These are phyloP conservation scores for Histomonas meleagridis DNA, from an alignment of 208 protist species.

Conservation along the genomic window DNA sequence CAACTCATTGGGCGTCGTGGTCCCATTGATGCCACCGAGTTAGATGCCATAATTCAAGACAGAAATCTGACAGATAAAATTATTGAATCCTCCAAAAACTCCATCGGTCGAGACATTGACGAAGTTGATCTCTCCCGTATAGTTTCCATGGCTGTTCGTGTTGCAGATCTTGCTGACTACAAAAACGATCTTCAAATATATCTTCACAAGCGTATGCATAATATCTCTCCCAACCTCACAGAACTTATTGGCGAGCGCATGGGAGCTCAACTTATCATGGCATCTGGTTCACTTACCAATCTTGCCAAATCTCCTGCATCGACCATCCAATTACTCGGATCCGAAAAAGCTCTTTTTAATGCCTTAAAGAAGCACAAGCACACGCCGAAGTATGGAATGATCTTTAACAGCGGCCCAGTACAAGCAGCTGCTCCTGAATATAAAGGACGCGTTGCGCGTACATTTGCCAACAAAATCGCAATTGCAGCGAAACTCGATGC, in stretches of 20 bases:
- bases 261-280: constrained; percentile 89
- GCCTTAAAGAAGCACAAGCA: constrained; percentile 90
- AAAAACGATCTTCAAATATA: constrained; percentile 65
- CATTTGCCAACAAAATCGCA: constrained; percentile 89
- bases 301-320: constrained; percentile 94
- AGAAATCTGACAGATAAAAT: constrained; percentile 41
- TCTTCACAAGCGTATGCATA: constrained; percentile 74
- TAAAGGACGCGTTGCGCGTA: constrained; percentile 76
- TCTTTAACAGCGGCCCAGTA: constrained; percentile 89
- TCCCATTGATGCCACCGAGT: not conserved
- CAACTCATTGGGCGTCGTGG: constrained; percentile 62
- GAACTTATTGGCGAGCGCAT: constrained; percentile 66
- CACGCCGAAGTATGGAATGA: constrained; percentile 97
- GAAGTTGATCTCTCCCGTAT: constrained; percentile 66
- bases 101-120: constrained; percentile 72
- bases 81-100: constrained; percentile 72
- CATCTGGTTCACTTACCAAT: constrained; percentile 84
- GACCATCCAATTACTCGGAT: constrained; percentile 95
- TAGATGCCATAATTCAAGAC: not conserved
- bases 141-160: constrained; percentile 44
- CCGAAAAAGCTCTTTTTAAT: constrained; percentile 86
- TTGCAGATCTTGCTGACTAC: constrained; percentile 52
- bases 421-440: constrained; percentile 59
- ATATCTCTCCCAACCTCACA: constrained; percentile 93
- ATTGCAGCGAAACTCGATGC: constrained; percentile 89